Evolutionary conservation across 139 green algal genomes (phyloP), one percentile per base, ranked within the genome.

Genomic region (Chlorella sp.): DNA sequence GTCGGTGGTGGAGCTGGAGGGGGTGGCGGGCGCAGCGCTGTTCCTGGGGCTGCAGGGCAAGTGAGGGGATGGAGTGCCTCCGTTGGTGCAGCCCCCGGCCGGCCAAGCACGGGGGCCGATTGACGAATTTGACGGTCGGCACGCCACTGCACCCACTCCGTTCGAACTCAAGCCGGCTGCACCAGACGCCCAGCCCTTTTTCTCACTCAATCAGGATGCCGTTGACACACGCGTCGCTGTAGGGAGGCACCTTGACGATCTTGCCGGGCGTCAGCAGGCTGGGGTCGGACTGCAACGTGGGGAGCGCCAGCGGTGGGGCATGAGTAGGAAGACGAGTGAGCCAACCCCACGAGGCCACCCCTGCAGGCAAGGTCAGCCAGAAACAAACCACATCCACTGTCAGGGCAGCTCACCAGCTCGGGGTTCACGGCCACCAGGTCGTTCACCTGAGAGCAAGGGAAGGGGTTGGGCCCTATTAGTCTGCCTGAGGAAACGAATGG

Each of bases 351-450:
- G n/a, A n/a, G n/a, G n/a, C n/a, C n/a, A n/a, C n/a, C n/a, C n/a
- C n/a, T n/a, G n/a, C n/a, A n/a, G n/a, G n/a, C n/a, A n/a, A n/a
- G n/a, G n/a, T n/a, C n/a, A n/a, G n/a, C n/a, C n/a, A n/a, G n/a
- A n/a, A n/a, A n/a, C n/a, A n/a, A n/a, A n/a, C n/a, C n/a, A n/a
- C n/a, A n/a, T n/a, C n/a, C n/a, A n/a, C n/a, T n/a, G n/a, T n/a
- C n/a, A n/a, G n/a, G n/a, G n/a, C n/a, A n/a, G 34, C 64, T 36
- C 64, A 70, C 51, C 32, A 82, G 48, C 51, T 86, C 82, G 6
- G 82, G 65, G 34, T 86, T 86, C 22, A 44, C 44, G 1, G 70
- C 34, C 41, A 86, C 70, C 16, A 86, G n/a, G 8, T 70, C 62
- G 5, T 26, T 30, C 0, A 76, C 51, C 51, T 60, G 51, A 24